phyloP scores from a whole-genome alignment of 805 yeast genomes.

The Starmerella sp. region DNA sequence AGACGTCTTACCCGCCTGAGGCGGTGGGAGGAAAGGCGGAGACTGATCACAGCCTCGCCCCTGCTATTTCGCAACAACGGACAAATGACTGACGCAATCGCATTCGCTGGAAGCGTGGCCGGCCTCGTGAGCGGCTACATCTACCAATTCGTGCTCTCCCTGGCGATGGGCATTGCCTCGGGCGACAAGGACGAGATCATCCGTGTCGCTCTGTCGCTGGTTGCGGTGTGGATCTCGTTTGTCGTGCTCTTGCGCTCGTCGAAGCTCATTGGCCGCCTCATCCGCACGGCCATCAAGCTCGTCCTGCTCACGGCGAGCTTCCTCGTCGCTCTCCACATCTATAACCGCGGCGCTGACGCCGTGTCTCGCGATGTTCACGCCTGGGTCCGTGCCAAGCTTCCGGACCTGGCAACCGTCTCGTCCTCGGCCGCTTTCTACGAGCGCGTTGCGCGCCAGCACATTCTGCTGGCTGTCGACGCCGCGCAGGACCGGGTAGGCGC shows the following conservation, averaged over 20 bases:
- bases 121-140: conserved; percentile 9
- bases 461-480: background rate
- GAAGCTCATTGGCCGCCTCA: conserved; percentile 20
- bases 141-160: conserved; percentile 9
- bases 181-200: conserved; percentile 12
- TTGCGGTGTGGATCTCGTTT: conserved; percentile 23
- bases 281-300: conserved; percentile 18
- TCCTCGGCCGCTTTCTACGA: background rate
- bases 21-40: background rate
- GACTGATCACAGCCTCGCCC: background rate
- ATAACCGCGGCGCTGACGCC: conserved; percentile 12
- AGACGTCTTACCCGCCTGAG: background rate
- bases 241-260: conserved; percentile 21
- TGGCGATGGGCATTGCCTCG: conserved; percentile 12
- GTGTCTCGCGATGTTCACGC: background rate
- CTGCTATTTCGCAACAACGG: background rate
- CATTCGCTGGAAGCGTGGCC: background rate
- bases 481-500: background rate
- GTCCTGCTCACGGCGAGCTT: conserved; percentile 12
- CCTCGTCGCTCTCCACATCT: conserved; percentile 11
- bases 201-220: conserved; percentile 19
- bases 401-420: background rate
- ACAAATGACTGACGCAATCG: conserved; percentile 2
- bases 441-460: background rate
- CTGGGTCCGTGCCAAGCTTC: background rate